A percentile compares a stretch with the other conserved stretches of the same genome.
phyloP scores from a whole-genome alignment of 2,329 filamentous ascomycete species.

The Neopestalotiopsis sp. region DNA sequence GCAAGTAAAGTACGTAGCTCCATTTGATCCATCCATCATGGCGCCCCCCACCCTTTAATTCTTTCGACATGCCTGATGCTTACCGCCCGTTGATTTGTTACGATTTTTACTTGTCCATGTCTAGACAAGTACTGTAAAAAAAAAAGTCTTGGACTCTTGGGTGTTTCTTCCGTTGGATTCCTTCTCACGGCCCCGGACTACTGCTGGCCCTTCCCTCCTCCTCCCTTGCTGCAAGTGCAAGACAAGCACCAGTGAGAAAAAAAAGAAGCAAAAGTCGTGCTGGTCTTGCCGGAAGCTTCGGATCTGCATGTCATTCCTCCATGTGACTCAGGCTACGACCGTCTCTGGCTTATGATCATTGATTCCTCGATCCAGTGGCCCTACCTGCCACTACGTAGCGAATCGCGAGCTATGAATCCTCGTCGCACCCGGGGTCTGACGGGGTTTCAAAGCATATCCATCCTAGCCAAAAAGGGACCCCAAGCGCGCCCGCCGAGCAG shows the following conservation, averaged over 20 bases:
- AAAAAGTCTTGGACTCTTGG: not conserved
- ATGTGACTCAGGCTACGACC: slow-evolving; percentile 8
- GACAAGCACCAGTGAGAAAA: not conserved
- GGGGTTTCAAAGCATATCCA: slow-evolving; percentile 6
- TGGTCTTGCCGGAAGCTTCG: slow-evolving; percentile 12
- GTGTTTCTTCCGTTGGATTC: not conserved
- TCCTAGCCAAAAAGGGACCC: not conserved
- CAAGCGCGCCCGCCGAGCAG: not conserved
- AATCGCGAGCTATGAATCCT: slow-evolving; percentile 7
- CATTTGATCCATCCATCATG: not conserved
- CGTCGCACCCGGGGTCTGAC: not conserved
- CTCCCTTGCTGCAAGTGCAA: not conserved
- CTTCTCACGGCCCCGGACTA: not conserved
- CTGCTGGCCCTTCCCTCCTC: not conserved
- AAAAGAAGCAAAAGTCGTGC: not conserved
- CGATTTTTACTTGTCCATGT: no score
- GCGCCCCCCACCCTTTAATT: not conserved
- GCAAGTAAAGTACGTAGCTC: not conserved
- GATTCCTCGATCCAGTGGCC: not conserved
- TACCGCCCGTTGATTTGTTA: not conserved
- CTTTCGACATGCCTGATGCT: not conserved
- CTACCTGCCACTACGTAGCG: slow-evolving; percentile 2
- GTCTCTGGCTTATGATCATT: not conserved
- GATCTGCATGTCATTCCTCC: slow-evolving; percentile 10
- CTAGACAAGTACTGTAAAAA: no score